Base-by-base conservation (phyloP, 2,329 filamentous ascomycete species). In the Pseudogymnoascus sp. region DNA sequence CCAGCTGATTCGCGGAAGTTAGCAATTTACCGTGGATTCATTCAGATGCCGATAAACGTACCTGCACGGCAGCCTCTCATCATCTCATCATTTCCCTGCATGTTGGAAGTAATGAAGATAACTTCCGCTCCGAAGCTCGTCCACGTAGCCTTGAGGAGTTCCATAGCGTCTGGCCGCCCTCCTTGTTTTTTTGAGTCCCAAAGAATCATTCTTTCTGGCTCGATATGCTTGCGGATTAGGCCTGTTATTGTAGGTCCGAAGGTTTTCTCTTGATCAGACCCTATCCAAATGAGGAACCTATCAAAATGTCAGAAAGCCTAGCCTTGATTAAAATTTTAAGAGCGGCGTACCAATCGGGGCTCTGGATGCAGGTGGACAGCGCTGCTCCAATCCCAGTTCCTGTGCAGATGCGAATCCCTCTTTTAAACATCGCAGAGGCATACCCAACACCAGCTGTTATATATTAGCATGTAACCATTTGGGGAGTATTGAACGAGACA, bases 271-370 rank as follows among this genome's bases (percentile, higher is more conserved):
- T 77, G 76, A 67, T 77, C 73, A 19, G 75, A 76, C 6, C 76
- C 76, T 44, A 77, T 77, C 75, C 76, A 77, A 64, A 77, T 77
- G 37, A 77, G 72, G 65, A 77, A 77, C 75, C 74, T 74, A 63
- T 21, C 4, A 61, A 61, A 61, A 31, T 44, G 19, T 65, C 31
- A 67, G 61, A 53, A 37, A 60, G 40, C 33, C 29, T 10, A 56
- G 16, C 11, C 50, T 14, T 21, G 19, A 44, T 61, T 62, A 13
- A 40, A 53, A 26, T 33, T 8, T 31, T 26, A 21, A 62, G 35
- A 16, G 35, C 6, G 38, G 19, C 66, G 14, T 70, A 74, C 74
- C 74, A 77, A 62, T 76, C 70, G 7, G 70, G 70, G 64, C 69
- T 75, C 64, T 77, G 76, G 64, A 77, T 77, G 68, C 76, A 77